A percentile compares a stretch with the other conserved stretches of the same genome.
Conservation (phyloP, 2,329 filamentous ascomycete species). For the Claviceps sp. region DNA sequence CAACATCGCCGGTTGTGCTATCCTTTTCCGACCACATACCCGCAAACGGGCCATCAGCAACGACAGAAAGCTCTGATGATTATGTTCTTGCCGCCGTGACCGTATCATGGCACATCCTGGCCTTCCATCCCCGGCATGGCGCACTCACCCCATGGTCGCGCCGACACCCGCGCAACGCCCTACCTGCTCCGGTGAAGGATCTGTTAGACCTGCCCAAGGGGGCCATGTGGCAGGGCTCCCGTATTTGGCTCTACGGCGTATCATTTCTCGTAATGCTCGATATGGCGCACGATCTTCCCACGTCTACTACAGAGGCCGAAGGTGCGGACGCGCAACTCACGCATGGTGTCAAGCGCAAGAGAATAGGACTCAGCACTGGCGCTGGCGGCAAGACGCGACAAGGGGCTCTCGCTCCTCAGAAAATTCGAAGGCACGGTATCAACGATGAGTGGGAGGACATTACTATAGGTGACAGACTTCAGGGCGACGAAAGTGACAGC, state of each 20-base stretch:
- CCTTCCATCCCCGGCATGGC: conserved; percentile 68
- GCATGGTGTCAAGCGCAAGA: conserved; percentile 40
- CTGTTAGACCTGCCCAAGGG: conserved; percentile 73
- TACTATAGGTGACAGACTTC: conserved; percentile 24
- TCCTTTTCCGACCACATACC: conserved; percentile 48
- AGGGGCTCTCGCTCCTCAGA: conserved; percentile 30
- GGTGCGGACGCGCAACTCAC: conserved; percentile 16
- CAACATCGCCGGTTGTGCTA: conserved; percentile 49
- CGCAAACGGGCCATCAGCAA: conserved; percentile 13
- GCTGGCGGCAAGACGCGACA: conserved; percentile 39
- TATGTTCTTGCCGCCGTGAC: conserved; percentile 41
- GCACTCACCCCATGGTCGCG: conserved; percentile 75
- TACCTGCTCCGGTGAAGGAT: conserved; percentile 61
- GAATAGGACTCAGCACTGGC: conserved; percentile 32
- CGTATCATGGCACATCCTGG: conserved; percentile 50
- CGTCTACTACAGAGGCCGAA: conserved; percentile 14
- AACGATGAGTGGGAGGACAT: conserved; percentile 27
- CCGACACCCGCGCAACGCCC: conserved; percentile 60
- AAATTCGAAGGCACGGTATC: conserved; percentile 26
- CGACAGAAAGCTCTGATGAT: conserved; percentile 23
- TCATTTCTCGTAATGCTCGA: conserved; percentile 91
- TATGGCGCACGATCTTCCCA: conserved; percentile 53
- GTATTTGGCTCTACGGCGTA: conserved; percentile 78
- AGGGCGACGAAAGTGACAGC: conserved; percentile 20
- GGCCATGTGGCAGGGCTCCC: conserved; percentile 64